Evolutionary conservation across 352 stramenopile species (phyloP), one percentile per base, ranked within the genome.

Genomic region (Phytophthora pistaciae): DNA sequence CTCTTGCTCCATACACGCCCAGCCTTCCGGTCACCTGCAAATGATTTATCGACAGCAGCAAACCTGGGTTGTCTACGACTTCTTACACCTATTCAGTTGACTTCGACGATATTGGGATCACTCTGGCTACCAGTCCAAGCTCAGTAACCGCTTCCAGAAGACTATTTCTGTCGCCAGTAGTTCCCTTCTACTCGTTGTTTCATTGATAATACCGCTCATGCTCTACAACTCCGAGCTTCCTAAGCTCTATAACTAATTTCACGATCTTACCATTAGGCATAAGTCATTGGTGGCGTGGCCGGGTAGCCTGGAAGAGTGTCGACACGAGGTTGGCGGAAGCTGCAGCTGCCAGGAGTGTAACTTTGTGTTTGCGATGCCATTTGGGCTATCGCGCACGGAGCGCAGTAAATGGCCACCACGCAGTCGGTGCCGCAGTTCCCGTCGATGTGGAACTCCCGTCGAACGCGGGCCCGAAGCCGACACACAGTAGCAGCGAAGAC

Each of bases 331-430:
- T 65, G 55, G 5, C 62, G 63, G 60, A 90, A 87, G 31, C 63
- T 74, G 69, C 79, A 88, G 36, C 63, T 68, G 13, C 82, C 78
- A 3, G 80, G 78, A 29, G 57, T 80, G 68, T 88, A 92, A 33
- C 78, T 88, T 56, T 83, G 82, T 8, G 80, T 73, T 57, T 86
- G 78, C 16, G 82, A 83, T n/a, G 78, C 78, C 67, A 90, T 85
- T 63, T 90, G 84, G 23, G 84, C 82, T 20, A 92, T 58, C 36
- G 74, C 74, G 60, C 84, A 92, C 55, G 76, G 76, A 16, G 64
- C 38, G 8, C 78, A 85, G 18, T 52, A 82, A 16, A 61, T 54
- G 7, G 69, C 21, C 18, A 66, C 36, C 14, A 74, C 16, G 16
- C 52, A 66, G 54, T 78, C 74, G 25, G 56, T 1, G 14, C 31